Conservation (phyloP, 352 stramenopile genomes). For the Thraustochytrium striatum region DNA sequence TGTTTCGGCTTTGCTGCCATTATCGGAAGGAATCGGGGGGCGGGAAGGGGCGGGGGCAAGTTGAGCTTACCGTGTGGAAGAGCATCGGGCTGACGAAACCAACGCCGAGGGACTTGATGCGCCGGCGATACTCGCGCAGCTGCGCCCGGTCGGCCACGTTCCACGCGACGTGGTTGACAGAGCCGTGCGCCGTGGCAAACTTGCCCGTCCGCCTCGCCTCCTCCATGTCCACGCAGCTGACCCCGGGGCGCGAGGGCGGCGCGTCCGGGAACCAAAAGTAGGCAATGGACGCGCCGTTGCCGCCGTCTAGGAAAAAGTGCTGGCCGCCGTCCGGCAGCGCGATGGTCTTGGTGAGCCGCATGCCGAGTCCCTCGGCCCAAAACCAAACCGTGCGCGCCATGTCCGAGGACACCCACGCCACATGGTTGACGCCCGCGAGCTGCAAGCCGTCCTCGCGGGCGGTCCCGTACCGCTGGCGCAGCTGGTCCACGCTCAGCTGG, state of each 20-base stretch:
- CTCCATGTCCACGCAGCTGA: constrained; percentile 31
- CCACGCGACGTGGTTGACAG: constrained; percentile 46
- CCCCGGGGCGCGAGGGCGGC: neutral
- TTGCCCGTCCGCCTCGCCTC: constrained; percentile 33
- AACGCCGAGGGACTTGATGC: neutral
- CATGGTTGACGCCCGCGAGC: no score
- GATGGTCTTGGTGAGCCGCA: constrained; percentile 48
- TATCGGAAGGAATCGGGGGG: no score
- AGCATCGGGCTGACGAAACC: constrained; percentile 47
- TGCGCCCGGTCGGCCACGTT: constrained; percentile 15
- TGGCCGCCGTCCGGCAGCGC: constrained; percentile 39
- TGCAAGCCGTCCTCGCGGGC: no score
- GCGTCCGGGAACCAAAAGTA: constrained; percentile 51
- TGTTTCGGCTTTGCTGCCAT: no score
- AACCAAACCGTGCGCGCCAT: constrained; percentile 49
- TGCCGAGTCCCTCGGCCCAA: constrained; percentile 35
- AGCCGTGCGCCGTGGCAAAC: constrained; percentile 44
- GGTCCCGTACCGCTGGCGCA: no score
- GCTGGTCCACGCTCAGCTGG: no score
- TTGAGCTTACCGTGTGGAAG: constrained; percentile 21
- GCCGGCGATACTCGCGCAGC: constrained; percentile 23
- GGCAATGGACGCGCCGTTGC: constrained; percentile 37
- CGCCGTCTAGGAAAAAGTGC: constrained; percentile 48
- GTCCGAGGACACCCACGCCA: constrained; percentile 46
- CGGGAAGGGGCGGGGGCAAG: no score